Base-by-base conservation (phyloP, 257 asterid species). In the Plectranthus barbatus region DNA sequence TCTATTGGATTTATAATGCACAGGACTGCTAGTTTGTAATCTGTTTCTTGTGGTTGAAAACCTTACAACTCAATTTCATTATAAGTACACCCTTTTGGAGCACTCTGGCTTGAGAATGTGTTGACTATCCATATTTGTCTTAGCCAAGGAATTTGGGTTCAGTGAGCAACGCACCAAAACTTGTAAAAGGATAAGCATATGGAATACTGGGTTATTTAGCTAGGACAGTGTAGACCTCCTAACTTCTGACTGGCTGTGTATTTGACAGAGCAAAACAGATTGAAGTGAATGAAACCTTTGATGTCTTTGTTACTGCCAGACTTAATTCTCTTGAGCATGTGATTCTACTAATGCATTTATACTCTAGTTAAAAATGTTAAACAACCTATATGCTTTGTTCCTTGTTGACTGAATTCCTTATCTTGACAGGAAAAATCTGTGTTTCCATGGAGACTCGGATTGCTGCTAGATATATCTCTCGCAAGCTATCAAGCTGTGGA, bases 401-500 rank as follows among this genome's bases (percentile, higher is more conserved):
- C 42, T 7, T 36, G 40, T 45, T 18, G 48, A 60, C 57, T 13
- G 37, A 51, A 62, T 47, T 63, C 49, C 23, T 15, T 46, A 4
- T 64, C 41, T 62, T 66, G 37, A 48, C 81, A 77, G 86, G 81
- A 72, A 70, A 65, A 33, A 73, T 11, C 59, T 37, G 48, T 44
- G 68, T 46, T 49, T 12, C 66, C 66, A 89, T 92, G 99, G 96
- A 94, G 33, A 62, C 88, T 23, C 78, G 93, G 72, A 82, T 71
- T 72, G 90, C 86, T 66, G 70, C 83, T 75, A 79, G 99, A 56
- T 78, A 72, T 60, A 59, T 85, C 26, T 74, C 94, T 44, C 94
- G 99, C 48, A 82, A 93, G 84, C 74, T 92, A 45, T 89, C 91
- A 61, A 82, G 93, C 55, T 31, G 83, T 65, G 95, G 97, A 53